Percentiles rank a stretch among this genome's conserved stretches.
Conservation (phyloP, 257 asterid genomes). For the Leonotis leonurus region DNA sequence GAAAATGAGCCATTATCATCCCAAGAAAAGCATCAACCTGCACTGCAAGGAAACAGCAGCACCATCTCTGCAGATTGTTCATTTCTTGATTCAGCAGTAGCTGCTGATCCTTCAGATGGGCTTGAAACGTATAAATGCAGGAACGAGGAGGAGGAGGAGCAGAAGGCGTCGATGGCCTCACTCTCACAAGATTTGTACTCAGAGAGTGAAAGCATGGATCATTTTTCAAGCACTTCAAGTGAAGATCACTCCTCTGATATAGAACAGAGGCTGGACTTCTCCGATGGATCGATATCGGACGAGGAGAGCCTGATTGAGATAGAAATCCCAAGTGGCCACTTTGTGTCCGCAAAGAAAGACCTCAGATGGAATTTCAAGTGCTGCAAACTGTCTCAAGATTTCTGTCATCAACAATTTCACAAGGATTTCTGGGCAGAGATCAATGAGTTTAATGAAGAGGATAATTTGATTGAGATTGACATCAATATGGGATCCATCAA, state of each 20-base stretch:
- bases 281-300: slow-evolving; percentile 63
- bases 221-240: slow-evolving; percentile 34
- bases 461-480: slow-evolving; percentile 80
- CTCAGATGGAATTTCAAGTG: slow-evolving; percentile 26
- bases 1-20: neutral
- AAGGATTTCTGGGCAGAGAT: slow-evolving; percentile 43
- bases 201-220: slow-evolving; percentile 54
- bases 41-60: neutral
- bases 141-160: neutral
- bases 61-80: too few species aligned
- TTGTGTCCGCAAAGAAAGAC: slow-evolving; percentile 27
- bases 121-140: neutral
- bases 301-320: slow-evolving; percentile 79
- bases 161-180: slow-evolving; percentile 15
- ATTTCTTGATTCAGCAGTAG: neutral
- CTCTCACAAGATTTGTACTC: slow-evolving; percentile 39
- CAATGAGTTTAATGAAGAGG: slow-evolving; percentile 80
- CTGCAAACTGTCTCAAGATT: slow-evolving; percentile 21
- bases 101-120: neutral
- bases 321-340: slow-evolving; percentile 65
- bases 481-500: slow-evolving; percentile 86
- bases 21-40: neutral
- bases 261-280: slow-evolving; percentile 38
- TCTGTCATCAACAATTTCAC: slow-evolving; percentile 18
- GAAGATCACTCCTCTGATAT: slow-evolving; percentile 44